These are phyloP conservation scores for Annona squamosa DNA, from an alignment of 164 flowering plant genomes.

Conservation along the genomic window DNA sequence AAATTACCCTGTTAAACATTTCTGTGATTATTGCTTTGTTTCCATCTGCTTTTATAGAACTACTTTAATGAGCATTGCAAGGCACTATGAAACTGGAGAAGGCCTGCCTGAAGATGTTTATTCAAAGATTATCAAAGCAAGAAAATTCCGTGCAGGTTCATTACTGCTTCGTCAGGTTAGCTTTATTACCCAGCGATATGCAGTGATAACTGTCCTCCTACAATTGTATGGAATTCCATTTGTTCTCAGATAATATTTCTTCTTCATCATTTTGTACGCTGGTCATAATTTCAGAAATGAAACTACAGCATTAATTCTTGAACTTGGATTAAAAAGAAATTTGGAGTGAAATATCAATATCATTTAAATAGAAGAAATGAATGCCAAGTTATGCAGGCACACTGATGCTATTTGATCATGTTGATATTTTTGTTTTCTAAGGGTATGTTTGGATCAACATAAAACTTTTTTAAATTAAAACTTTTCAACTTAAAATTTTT, in stretches of 20 bases:
- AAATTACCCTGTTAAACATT: not conserved
- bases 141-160: slow-evolving; percentile 91
- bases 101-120: slow-evolving; percentile 84
- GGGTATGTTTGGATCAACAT: no score
- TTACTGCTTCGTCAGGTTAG: slow-evolving; percentile 87
- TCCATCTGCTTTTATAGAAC: slow-evolving; percentile 39
- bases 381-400: not conserved
- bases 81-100: slow-evolving; percentile 94
- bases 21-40: not conserved
- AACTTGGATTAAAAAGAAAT: not conserved
- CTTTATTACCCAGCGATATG: not conserved
- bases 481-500: no score
- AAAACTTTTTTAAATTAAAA: no score
- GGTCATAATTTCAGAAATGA: not conserved
- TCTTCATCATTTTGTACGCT: not conserved
- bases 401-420: not conserved
- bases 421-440: no score
- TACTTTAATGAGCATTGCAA: slow-evolving; percentile 89
- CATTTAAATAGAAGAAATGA: no score
- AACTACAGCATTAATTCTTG: no score
- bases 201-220: not conserved
- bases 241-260: not conserved
- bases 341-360: no score
- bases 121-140: slow-evolving; percentile 80
- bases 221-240: not conserved